Evolutionary conservation across 2,329 filamentous ascomycete genomes (phyloP), one percentile per base, ranked within the genome.

Genomic region (Stagonosporopsis rhizophila): DNA sequence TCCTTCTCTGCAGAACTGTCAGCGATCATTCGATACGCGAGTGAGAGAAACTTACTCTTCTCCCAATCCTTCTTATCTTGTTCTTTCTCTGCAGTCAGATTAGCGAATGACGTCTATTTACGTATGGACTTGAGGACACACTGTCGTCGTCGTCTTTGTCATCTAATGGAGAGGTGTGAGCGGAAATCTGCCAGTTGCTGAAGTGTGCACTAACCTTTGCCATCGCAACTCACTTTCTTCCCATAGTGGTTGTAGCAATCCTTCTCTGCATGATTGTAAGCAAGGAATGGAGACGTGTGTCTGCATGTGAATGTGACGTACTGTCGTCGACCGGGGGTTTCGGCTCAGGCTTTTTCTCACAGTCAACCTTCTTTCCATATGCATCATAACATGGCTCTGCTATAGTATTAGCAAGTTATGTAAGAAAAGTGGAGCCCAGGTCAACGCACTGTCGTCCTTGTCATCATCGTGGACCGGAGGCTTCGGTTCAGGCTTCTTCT

Each of bases 1-100:
- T 52, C 48, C n/a, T 52, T 52, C 48, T 52, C 48, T 52, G n/a
- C 14, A 15, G 6, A 6, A n/a, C 5, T 51, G 17, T 51, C 9
- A 44, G 48, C 11, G 4, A 15, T 15, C 9, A 8, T 8, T 30
- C 28, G 2, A n/a, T n/a, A 11, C 20, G 14, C 6, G 5, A 4
- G 1, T 5, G 17, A 5, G 2, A 4, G 3, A 17, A 6, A 20
- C 48, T 11, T 51, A 44, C 48, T 44, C 30, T 44, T 44, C 30
- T 44, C 34, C 48, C 39, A 38, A 15, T 37, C 30, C 19, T 51
- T 28, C 17, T 52, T 45, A n/a, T 52, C 25, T 17, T 39, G 6
- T 9, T 52, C 49, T 23, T 52, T 30, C 40, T 52, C 41, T 52
- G 37, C 4, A 14, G 17, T 6, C n/a, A 4, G 11, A n/a, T 46